These are phyloP conservation scores for Salix dunnii DNA, from an alignment of 345 rosid species.

Conservation along the genomic window DNA sequence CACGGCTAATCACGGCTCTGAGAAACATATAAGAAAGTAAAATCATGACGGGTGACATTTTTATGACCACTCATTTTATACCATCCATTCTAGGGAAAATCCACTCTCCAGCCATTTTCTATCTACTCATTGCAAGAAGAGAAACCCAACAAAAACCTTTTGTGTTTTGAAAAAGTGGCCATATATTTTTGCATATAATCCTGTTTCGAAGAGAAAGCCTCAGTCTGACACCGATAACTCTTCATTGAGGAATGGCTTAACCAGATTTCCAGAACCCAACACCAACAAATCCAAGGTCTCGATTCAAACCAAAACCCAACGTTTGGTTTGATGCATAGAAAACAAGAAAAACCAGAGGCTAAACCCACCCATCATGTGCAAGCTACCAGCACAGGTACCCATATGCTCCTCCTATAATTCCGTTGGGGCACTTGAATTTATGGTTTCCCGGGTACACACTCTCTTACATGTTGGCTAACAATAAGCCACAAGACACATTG, in stretches of 20 bases:
- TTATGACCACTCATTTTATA: slow-evolving; percentile 2
- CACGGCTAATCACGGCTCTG: slow-evolving; percentile 18
- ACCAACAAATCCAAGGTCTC: not conserved
- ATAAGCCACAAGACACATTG: slow-evolving; percentile 1
- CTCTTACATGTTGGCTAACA: not conserved
- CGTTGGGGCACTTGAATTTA: not conserved
- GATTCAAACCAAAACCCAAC: not conserved
- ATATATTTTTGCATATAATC: no score
- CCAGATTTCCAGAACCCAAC: not conserved
- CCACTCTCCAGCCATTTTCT: slow-evolving; percentile 12
- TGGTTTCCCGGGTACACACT: not conserved
- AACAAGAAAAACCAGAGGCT: slow-evolving; percentile 7
- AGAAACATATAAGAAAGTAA: not conserved
- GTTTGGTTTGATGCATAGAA: not conserved
- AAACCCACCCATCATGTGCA: slow-evolving; percentile 9
- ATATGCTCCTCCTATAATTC: not conserved
- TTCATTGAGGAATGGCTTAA: not conserved
- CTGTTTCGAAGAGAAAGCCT: no score
- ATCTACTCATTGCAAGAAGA: slow-evolving; percentile 8
- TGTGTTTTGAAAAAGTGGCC: no score
- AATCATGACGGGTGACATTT: slow-evolving; percentile 16
- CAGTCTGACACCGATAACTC: not conserved
- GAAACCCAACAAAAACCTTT: not conserved
- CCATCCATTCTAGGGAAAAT: slow-evolving; percentile 12
- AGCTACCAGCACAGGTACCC: not conserved